Percentiles rank a stretch among this genome's conserved stretches.
Conservation (phyloP, 2,329 filamentous ascomycete species). For the Capronia americana region DNA sequence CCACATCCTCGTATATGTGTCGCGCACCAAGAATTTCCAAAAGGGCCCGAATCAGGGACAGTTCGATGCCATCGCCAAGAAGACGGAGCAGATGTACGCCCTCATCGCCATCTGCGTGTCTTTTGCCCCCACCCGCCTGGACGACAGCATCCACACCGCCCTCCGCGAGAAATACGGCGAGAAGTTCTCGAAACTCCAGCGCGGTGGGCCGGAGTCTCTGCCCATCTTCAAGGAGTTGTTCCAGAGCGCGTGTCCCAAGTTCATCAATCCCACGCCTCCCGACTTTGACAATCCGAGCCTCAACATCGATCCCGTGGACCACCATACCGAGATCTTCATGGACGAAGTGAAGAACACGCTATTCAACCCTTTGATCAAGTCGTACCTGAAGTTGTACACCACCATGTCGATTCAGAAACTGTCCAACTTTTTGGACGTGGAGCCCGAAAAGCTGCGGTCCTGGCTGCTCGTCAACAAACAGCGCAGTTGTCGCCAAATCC, state of each 20-base stretch:
- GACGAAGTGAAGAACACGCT: constrained; percentile 99
- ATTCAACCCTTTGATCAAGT: constrained; percentile 93
- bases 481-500: constrained; percentile 84
- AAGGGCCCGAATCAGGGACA: constrained; percentile 76
- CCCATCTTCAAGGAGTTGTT: constrained; percentile 99
- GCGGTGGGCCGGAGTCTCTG: constrained; percentile 91
- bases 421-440: constrained; percentile 93
- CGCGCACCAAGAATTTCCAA: constrained; percentile 99
- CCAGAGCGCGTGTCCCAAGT: constrained; percentile 97
- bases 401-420: constrained; percentile 99
- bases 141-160: constrained; percentile 98
- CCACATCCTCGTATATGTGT: constrained; percentile 99
- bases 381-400: constrained; percentile 97
- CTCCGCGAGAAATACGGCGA: constrained; percentile 99
- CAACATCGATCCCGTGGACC: constrained; percentile 96
- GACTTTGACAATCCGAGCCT: constrained; percentile 96
- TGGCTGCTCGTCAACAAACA: constrained; percentile 99
- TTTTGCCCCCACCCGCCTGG: constrained; percentile 94
- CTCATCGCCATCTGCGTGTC: constrained; percentile 98
- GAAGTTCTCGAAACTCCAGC: constrained; percentile 95
- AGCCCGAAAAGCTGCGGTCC: constrained; percentile 92
- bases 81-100: constrained; percentile 99
- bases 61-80: constrained; percentile 99
- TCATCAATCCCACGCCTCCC: constrained; percentile 95
- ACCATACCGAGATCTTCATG: constrained; percentile 98